Evolutionary conservation across 2,329 filamentous ascomycete species (phyloP).

Genomic region (Aspergillus sp.): DNA sequence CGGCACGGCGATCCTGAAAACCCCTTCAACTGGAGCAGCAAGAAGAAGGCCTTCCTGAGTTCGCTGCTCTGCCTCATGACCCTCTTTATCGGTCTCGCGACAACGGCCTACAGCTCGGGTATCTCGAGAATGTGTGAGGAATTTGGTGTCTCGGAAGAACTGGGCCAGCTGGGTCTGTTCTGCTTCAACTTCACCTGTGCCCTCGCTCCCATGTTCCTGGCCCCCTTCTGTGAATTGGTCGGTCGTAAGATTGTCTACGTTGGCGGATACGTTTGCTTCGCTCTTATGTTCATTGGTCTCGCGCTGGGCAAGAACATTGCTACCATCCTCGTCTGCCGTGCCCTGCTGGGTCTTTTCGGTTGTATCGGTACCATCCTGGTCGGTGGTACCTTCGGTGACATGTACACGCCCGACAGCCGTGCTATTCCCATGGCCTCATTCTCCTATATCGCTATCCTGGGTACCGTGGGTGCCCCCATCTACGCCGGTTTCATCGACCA

Average conservation of each 20-base stretch:
- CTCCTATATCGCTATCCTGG: constrained; percentile 45
- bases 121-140: constrained; percentile 43
- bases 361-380: constrained; percentile 47
- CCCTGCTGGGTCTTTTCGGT: constrained; percentile 44
- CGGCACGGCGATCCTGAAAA: constrained; percentile 43
- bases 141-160: constrained; percentile 34
- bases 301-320: constrained; percentile 44
- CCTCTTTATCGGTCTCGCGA: constrained; percentile 49
- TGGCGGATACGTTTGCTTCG: constrained; percentile 42
- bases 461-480: constrained; percentile 48
- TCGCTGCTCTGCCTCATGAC: constrained; percentile 47
- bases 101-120: constrained; percentile 47
- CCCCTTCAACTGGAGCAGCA: constrained; percentile 46
- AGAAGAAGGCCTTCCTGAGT: constrained; percentile 42
- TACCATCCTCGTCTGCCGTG: constrained; percentile 43
- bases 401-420: constrained; percentile 42
- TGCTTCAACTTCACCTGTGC: constrained; percentile 46
- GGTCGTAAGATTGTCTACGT: constrained; percentile 43
- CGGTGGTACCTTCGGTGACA: constrained; percentile 46
- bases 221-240: constrained; percentile 46
- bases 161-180: constrained; percentile 47
- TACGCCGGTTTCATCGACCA: constrained; percentile 51
- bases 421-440: constrained; percentile 45
- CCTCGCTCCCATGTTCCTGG: constrained; percentile 42
- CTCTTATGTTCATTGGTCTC: constrained; percentile 44